phyloP scores from a whole-genome alignment of 2,329 filamentous ascomycete genomes.

The Talaromyces sp. region DNA sequence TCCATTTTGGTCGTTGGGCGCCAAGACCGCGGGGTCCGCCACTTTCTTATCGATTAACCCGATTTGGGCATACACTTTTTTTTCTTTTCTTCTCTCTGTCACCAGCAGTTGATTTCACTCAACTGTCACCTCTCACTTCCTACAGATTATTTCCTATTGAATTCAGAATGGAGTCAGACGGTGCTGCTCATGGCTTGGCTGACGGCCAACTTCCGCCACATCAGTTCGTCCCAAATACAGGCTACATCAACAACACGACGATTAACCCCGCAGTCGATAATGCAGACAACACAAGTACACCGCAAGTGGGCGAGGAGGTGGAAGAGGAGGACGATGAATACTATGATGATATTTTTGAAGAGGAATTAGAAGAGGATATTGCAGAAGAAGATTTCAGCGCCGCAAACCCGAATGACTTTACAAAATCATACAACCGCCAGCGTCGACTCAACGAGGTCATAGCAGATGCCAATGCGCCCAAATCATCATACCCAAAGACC shows the following conservation, averaged over 20 bases:
- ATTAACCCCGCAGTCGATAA: constrained; percentile 10
- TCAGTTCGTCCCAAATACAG: constrained; percentile 43
- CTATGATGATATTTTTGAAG: constrained; percentile 52
- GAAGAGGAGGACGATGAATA: constrained; percentile 56
- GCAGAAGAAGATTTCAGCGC: constrained; percentile 53
- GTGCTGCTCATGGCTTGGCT: constrained; percentile 28
- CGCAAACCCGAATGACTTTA: constrained; percentile 61
- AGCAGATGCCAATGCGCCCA: constrained; percentile 46
- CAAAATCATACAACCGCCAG: constrained; percentile 85
- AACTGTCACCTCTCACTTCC: neutral
- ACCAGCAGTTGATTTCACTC: neutral
- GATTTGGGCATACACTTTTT: neutral
- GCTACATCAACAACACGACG: constrained; percentile 6
- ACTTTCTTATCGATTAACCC: constrained; percentile 12
- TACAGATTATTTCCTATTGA: neutral
- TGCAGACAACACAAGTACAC: constrained; percentile 18
- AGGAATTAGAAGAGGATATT: constrained; percentile 40
- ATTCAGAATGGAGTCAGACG: constrained; percentile 10
- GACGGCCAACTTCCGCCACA: constrained; percentile 45
- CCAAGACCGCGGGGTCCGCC: constrained; percentile 12
- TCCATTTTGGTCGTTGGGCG: constrained; percentile 1
- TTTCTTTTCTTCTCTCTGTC: neutral
- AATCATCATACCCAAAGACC: constrained; percentile 59
- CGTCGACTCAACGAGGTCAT: constrained; percentile 57
- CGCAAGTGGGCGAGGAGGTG: constrained; percentile 42